Percentiles rank a stretch among this genome's conserved stretches.
Conservation (phyloP, 208 protist genomes). For the Angomonas deanei region DNA sequence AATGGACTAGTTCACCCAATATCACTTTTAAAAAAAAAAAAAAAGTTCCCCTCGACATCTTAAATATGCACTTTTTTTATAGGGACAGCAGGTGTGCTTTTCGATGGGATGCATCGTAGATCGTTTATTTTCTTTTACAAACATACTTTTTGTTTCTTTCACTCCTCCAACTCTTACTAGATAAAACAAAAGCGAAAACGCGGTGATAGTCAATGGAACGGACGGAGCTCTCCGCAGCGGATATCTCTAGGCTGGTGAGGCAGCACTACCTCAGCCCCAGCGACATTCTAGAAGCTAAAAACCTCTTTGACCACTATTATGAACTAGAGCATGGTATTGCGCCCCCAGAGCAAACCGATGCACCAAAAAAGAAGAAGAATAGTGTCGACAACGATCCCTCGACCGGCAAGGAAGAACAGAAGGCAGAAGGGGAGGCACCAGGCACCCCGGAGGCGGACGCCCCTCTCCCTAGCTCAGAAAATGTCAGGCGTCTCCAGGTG, state of each 20-base stretch:
- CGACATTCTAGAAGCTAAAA: slow-evolving; percentile 26
- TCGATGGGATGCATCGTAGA: background rate
- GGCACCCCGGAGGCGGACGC: background rate
- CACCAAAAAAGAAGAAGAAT: too few species aligned
- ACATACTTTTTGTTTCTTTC: background rate
- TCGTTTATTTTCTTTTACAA: background rate
- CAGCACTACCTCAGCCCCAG: slow-evolving; percentile 29
- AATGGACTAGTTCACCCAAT: too few species aligned
- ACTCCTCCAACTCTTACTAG: background rate
- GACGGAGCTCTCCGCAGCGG: slow-evolving; percentile 6
- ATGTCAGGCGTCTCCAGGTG: slow-evolving; percentile 24
- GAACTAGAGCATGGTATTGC: background rate
- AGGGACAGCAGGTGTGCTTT: background rate
- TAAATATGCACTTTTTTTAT: background rate
- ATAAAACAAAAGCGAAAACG: background rate
- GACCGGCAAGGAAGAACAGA: background rate
- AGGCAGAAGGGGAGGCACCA: background rate
- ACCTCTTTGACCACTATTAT: slow-evolving; percentile 27
- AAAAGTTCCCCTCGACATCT: background rate
- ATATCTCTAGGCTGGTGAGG: slow-evolving; percentile 19
- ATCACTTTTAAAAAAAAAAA: background rate
- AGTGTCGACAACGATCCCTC: too few species aligned
- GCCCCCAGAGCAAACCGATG: too few species aligned
- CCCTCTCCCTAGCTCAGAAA: too few species aligned
- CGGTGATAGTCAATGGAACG: too few species aligned